phyloP scores from a whole-genome alignment of 352 stramenopile species.

The Phytophthora pini region DNA sequence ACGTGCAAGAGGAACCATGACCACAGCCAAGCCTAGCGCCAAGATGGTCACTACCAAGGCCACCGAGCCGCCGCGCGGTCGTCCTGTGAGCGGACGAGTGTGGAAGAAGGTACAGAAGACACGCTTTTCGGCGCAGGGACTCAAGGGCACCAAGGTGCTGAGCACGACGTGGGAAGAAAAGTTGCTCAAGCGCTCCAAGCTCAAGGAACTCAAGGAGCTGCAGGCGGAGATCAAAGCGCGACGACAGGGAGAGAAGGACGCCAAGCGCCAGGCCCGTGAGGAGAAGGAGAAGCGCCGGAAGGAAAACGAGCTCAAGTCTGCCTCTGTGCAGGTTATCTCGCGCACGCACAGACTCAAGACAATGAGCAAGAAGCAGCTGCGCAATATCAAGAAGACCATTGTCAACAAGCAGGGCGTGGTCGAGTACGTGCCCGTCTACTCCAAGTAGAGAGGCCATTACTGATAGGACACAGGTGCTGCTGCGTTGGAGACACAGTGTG shows the following conservation, averaged over 20 bases:
- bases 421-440: slow-evolving; percentile 89
- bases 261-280: slow-evolving; percentile 78
- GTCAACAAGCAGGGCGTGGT: slow-evolving; percentile 93
- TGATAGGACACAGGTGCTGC: slow-evolving; percentile 11
- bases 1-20: slow-evolving; percentile 15
- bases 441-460: slow-evolving; percentile 56
- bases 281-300: slow-evolving; percentile 89
- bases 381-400: slow-evolving; percentile 92
- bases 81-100: slow-evolving; percentile 74
- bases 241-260: slow-evolving; percentile 74
- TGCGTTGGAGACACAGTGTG: not conserved
- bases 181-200: slow-evolving; percentile 74
- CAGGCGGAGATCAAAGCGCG: slow-evolving; percentile 84
- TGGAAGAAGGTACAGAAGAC: slow-evolving; percentile 89
- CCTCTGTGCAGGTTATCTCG: slow-evolving; percentile 88
- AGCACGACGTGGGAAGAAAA: slow-evolving; percentile 92
- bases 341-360: slow-evolving; percentile 89
- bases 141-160: slow-evolving; percentile 82
- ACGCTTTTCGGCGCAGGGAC: slow-evolving; percentile 75
- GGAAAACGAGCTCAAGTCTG: slow-evolving; percentile 92
- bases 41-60: slow-evolving; percentile 10
- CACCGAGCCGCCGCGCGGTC: slow-evolving; percentile 50
- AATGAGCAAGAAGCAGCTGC: slow-evolving; percentile 94
- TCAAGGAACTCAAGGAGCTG: slow-evolving; percentile 86
- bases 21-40: slow-evolving; percentile 20